phyloP scores from a whole-genome alignment of 164 flowering plant species.

The Vitis amurensis region DNA sequence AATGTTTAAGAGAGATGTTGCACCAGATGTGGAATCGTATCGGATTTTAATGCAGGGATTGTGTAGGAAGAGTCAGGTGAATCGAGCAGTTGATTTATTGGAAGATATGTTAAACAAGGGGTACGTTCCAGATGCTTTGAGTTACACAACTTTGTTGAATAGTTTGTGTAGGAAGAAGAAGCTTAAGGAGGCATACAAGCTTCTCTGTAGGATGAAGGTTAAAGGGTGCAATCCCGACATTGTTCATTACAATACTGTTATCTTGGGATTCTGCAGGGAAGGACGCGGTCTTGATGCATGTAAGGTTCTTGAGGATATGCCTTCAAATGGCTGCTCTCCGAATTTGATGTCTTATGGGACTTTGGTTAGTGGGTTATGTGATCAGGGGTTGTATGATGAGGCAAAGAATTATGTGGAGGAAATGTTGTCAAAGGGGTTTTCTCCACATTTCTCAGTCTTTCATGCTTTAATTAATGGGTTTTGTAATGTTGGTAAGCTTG shows the following conservation, averaged over 20 bases:
- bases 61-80: slow-evolving; percentile 85
- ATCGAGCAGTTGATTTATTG: slow-evolving; percentile 61
- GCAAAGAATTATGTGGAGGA: slow-evolving; percentile 55
- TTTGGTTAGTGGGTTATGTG: slow-evolving; percentile 72
- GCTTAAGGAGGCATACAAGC: slow-evolving; percentile 88
- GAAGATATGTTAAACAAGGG: slow-evolving; percentile 97
- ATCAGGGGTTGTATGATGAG: slow-evolving; percentile 68
- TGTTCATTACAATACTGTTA: slow-evolving; percentile 80
- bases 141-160: slow-evolving; percentile 77
- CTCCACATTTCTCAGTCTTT: slow-evolving; percentile 70
- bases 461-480: slow-evolving; percentile 66
- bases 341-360: slow-evolving; percentile 82
- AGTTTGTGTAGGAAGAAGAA: slow-evolving; percentile 93
- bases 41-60: slow-evolving; percentile 83
- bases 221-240: slow-evolving; percentile 93
- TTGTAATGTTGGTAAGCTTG: slow-evolving; percentile 63
- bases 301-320: slow-evolving; percentile 81
- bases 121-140: slow-evolving; percentile 78
- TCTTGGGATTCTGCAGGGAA: slow-evolving; percentile 78
- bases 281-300: slow-evolving; percentile 74
- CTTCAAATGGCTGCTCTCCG: slow-evolving; percentile 70
- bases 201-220: slow-evolving; percentile 92
- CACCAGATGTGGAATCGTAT: slow-evolving; percentile 75
- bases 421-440: slow-evolving; percentile 68
- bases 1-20: slow-evolving; percentile 73